Percentiles rank a stretch among this genome's conserved stretches.
Conservation (phyloP, 257 asterid genomes). For the Przewalskia tangutica region DNA sequence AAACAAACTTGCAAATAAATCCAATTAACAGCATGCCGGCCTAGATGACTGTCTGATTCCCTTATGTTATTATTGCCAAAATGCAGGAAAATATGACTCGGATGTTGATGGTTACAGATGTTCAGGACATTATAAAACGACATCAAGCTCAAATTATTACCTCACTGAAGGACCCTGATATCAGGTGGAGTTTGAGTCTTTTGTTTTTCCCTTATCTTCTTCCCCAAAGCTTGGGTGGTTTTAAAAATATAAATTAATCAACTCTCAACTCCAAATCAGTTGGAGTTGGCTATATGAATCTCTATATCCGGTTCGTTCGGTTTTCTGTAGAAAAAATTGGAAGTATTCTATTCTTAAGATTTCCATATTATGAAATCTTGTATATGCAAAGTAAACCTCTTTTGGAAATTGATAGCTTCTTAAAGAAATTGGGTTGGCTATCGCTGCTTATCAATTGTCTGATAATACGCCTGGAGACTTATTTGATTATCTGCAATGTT, state of each 20-base stretch:
- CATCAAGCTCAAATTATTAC: conserved; percentile 98
- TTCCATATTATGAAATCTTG: background rate
- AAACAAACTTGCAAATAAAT: background rate
- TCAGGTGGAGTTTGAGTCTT: conserved; percentile 46
- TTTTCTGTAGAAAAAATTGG: background rate
- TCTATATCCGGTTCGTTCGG: background rate
- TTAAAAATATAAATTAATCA: no score
- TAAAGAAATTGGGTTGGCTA: background rate
- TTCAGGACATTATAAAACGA: conserved; percentile 84
- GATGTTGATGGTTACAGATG: conserved; percentile 97
- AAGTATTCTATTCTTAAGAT: background rate
- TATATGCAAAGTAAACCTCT: background rate
- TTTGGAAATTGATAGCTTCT: background rate
- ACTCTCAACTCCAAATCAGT: background rate
- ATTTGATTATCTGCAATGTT: background rate
- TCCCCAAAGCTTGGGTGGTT: background rate
- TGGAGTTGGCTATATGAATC: background rate
- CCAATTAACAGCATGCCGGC: background rate
- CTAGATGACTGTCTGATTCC: background rate
- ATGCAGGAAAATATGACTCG: conserved; percentile 96
- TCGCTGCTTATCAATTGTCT: background rate
- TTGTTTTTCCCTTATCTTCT: background rate
- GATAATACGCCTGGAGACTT: background rate
- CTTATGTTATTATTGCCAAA: background rate
- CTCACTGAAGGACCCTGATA: conserved; percentile 96